Base-by-base conservation (phyloP, 2,329 filamentous ascomycete genomes). In the Beauveria australis region DNA sequence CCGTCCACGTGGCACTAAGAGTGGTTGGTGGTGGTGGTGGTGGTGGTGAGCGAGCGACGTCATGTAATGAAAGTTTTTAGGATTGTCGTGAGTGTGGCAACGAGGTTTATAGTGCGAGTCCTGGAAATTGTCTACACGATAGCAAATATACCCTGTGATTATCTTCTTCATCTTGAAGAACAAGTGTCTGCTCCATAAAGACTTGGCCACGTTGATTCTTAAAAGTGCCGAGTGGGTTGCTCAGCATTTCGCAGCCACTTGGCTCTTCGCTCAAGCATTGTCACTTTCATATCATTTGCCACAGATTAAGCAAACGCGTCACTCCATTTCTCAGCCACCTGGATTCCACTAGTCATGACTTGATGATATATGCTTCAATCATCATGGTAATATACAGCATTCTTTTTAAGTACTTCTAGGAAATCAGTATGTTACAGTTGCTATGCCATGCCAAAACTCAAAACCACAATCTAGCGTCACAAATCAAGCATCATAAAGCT, bases 61-160 rank as follows among this genome's bases (percentile, higher is more conserved):
- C 18, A 19, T 43, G 24, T n/a, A 51, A 30, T 26, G 33, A 30
- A 28, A 3, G 37, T 30, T 43, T n/a, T n/a, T 10, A 12, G 12
- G 6, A 40, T 19, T 16, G 30, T 41, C 2, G 5, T 5, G 16
- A 30, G 30, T 48, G 5, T 19, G 16, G 18, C 44, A 9, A 33
- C 30, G 26, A n/a, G 44, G 43, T 48, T 44, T 43, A 58, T 58
- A 58, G 24, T 43, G 28, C 33, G 22, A 58, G 37, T 58, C 30
- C 16, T 58, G 22, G 46, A 57, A 48, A 56, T 6, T 16, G 18
- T 41, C 55, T n/a, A 8, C 22, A 28, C 3, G 44, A 57, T 48
- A n/a, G 18, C 41, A 26, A 37, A 57, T 57, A 57, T 57, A 57
- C 54, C 54, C 54, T n/a, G n/a, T 47, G 48, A 47, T 40, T 48